Evolutionary conservation across 2,329 filamentous ascomycete species (phyloP), one percentile per base, ranked within the genome.

Genomic region (Ceratocystis harringtonii): DNA sequence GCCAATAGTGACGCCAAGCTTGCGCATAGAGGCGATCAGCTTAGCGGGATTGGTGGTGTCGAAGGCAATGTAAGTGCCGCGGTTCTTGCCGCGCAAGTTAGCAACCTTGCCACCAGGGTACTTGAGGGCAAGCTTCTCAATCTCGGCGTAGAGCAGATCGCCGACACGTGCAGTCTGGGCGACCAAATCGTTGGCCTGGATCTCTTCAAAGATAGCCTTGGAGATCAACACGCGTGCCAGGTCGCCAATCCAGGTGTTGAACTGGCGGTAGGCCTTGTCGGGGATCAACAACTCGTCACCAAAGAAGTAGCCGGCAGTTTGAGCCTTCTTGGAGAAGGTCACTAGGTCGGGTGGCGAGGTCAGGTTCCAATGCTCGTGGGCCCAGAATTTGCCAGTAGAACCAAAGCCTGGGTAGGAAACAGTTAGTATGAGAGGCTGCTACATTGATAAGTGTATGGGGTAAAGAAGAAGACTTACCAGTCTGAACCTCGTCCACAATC

Each of bases 231-330:
- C 90, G 68, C 90, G 86, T 15, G 88, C 86, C 17, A 91, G 91
- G 77, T 96, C 91, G 71, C 91, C 91, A 87, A 96, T 95, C 91
- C 91, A 96, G 61, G 90, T 96, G 81, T 96, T 96, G 82, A 96
- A 96, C 77, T 96, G 91, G 68, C 91, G 86, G 80, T 95, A 96
- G 5, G 92, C 88, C 81, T 92, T 92, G 80, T 95, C 95, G 68
- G 91, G 91, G 12, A 89, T 82, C 70, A 96, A 81, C 52, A 84
- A 85, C 8, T 84, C 82, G 80, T 94, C 87, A 68, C 87, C 87
- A 74, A 86, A 96, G 81, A 94, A 96, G 81, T 92, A 96, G 43
- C 91, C 91, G 5, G 92, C 91, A 1, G 91, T 89, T 78, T 96
- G 91, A 2, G 91, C 92, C 81, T 96, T 96, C 81, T 96, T 96